Percentiles rank a stretch among this genome's conserved stretches.
Conservation (phyloP, 2,329 filamentous ascomycete genomes). For the Diaporthe sp. region DNA sequence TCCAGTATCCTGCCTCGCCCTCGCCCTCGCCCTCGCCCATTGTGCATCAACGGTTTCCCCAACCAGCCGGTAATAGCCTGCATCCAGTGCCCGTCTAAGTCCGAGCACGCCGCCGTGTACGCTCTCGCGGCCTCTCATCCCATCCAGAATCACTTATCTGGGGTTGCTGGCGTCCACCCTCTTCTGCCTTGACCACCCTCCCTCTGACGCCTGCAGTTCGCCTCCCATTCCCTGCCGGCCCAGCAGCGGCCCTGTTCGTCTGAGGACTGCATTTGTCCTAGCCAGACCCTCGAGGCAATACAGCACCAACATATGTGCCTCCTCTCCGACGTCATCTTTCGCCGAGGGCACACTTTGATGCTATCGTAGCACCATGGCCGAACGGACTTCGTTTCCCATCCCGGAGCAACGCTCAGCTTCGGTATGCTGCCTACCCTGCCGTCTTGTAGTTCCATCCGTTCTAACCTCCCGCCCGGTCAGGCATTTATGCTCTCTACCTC, state of each 20-base stretch:
- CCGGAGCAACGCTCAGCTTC: slow-evolving; percentile 14
- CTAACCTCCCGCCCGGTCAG: slow-evolving; percentile 37
- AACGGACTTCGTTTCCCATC: slow-evolving; percentile 1
- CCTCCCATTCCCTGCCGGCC: neutral
- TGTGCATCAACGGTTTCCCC: slow-evolving; percentile 3
- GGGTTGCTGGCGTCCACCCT: slow-evolving; percentile 1
- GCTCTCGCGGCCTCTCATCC: neutral
- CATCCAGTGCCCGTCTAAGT: neutral
- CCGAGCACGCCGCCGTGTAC: slow-evolving; percentile 2
- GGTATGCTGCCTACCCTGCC: slow-evolving; percentile 34
- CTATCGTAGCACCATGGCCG: slow-evolving; percentile 27
- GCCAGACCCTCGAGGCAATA: neutral
- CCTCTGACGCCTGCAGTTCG: slow-evolving; percentile 5
- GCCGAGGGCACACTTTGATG: neutral
- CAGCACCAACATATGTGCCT: slow-evolving; percentile 5
- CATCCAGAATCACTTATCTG: slow-evolving; percentile 5
- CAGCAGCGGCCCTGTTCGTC: neutral
- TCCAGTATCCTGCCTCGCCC: neutral
- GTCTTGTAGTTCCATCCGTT: slow-evolving; percentile 18
- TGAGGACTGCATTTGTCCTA: neutral
- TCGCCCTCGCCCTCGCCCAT: neutral
- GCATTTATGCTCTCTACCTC: slow-evolving; percentile 22
- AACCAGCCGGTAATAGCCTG: slow-evolving; percentile 14
- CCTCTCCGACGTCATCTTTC: neutral
- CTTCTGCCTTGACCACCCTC: neutral